Conservation (phyloP, 257 asterid species). For the Verbena officinalis region DNA sequence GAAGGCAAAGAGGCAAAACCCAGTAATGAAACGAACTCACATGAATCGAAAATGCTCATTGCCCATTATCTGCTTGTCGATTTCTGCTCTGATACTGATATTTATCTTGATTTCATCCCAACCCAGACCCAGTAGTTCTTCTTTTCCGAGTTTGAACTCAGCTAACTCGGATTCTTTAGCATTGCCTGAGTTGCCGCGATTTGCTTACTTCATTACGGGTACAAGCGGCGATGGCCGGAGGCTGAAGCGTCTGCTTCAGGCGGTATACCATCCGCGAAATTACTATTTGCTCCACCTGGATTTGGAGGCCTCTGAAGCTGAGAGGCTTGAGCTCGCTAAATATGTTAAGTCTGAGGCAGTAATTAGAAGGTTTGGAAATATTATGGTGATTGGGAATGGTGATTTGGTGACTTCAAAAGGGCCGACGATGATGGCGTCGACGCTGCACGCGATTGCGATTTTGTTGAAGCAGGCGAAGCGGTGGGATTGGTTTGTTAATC, state of each 20-base stretch:
- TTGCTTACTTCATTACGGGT: constrained; percentile 79
- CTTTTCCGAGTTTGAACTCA: constrained; percentile 32
- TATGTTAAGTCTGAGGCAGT: constrained; percentile 57
- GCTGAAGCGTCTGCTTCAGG: constrained; percentile 73
- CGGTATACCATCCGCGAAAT: constrained; percentile 85
- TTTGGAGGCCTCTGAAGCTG: constrained; percentile 70
- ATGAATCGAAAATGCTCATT: constrained; percentile 53
- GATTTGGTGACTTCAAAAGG: constrained; percentile 77
- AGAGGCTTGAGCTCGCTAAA: constrained; percentile 75
- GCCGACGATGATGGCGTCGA: constrained; percentile 76
- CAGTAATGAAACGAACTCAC: constrained; percentile 63
- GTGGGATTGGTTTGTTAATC: constrained; percentile 97
- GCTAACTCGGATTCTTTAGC: constrained; percentile 20
- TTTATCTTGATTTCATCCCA: constrained; percentile 35
- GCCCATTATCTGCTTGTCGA: constrained; percentile 41
- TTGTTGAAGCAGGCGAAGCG: constrained; percentile 59
- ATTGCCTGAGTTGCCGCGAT: constrained; percentile 64
- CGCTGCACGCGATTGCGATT: constrained; percentile 76
- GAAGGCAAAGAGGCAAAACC: background rate
- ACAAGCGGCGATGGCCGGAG: constrained; percentile 58
- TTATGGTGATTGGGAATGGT: constrained; percentile 83
- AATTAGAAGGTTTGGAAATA: constrained; percentile 57
- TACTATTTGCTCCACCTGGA: constrained; percentile 81
- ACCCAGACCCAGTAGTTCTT: constrained; percentile 36
- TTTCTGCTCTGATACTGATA: constrained; percentile 40